Evolutionary conservation across 306 rosid species (phyloP).

Genomic region (Prunus persica): Prunus_persica_NCBIv2 NC_034011.1:20453001-20453500

Average conservation of each 20-base stretch:
- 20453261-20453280: not conserved
- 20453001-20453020: not conserved
- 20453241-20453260: not conserved
- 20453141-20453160: not conserved
- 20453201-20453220: slow-evolving; percentile 1
- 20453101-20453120: not conserved
- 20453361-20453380: not conserved
- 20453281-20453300: not conserved
- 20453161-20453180: not conserved
- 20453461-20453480: not conserved
- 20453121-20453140: not conserved
- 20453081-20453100: not conserved
- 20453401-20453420: not conserved
- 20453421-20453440: not conserved
- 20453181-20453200: not conserved
- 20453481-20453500: not conserved
- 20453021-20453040: not conserved
- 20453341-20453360: not conserved
- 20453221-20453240: not conserved
- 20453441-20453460: not conserved
- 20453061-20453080: not conserved
- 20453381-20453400: not conserved
- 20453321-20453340: not conserved
- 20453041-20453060: not conserved
- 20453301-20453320: not conserved